phyloP scores from a whole-genome alignment of 257 asterid genomes.

The Solanum gandarillasii region DNA sequence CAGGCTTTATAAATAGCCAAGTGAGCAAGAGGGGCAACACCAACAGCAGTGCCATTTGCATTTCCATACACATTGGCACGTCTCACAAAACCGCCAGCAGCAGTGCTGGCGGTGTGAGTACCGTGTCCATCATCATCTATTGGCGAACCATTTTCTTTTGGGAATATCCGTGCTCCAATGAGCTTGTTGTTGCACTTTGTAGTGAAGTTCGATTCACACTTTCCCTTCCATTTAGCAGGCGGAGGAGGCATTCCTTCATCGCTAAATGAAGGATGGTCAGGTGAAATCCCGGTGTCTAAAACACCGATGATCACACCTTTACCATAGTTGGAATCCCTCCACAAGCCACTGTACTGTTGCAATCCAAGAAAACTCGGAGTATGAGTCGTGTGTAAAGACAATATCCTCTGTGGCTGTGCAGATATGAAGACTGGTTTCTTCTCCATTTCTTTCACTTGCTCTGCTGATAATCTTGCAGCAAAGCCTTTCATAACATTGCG shows the following conservation, averaged over 20 bases:
- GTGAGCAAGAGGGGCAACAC: slow-evolving; percentile 50
- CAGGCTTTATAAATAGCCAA: slow-evolving; percentile 40
- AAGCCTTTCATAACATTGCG: slow-evolving; percentile 31
- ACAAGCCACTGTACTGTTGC: not conserved
- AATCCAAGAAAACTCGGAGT: slow-evolving; percentile 1
- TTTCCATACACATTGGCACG: slow-evolving; percentile 38
- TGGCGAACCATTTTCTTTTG: slow-evolving; percentile 8
- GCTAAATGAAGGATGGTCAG: not conserved
- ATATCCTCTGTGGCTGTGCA: slow-evolving; percentile 14
- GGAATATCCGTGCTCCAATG: not conserved
- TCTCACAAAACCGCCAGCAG: slow-evolving; percentile 38
- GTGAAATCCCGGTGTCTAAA: not conserved
- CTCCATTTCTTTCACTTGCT: not conserved
- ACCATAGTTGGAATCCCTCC: not conserved
- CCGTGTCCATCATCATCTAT: slow-evolving; percentile 40
- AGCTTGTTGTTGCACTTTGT: not conserved
- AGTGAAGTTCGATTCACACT: not conserved
- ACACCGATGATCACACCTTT: not conserved
- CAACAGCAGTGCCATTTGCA: slow-evolving; percentile 42
- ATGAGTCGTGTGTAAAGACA: slow-evolving; percentile 38
- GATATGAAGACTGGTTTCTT: not conserved
- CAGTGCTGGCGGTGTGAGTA: slow-evolving; percentile 39
- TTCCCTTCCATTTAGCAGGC: not conserved
- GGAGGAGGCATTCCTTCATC: not conserved
- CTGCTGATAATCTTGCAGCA: slow-evolving; percentile 29